Evolutionary conservation across 768 basidiomycete genomes (phyloP).

Genomic region (Paxillus ammoniavirescens): DNA sequence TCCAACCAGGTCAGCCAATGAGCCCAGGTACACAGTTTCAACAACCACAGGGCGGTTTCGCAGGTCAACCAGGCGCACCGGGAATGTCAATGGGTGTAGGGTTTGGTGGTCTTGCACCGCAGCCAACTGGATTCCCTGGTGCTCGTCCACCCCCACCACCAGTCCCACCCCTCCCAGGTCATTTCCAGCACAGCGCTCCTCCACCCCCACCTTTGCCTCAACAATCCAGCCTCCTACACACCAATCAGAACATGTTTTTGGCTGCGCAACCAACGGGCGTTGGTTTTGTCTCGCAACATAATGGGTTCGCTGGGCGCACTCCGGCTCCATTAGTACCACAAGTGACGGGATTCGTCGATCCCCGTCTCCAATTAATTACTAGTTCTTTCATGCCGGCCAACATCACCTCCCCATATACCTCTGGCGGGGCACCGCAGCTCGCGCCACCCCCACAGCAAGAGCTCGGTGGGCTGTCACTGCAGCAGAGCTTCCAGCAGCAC

Average conservation of each 20-base stretch:
- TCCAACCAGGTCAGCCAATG: constrained; percentile 33
- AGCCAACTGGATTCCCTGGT: constrained; percentile 56
- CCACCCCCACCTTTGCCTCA: constrained; percentile 31
- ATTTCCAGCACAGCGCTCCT: constrained; percentile 54
- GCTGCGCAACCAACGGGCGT: constrained; percentile 21
- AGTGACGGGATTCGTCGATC: constrained; percentile 79
- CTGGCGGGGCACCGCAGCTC: constrained; percentile 66
- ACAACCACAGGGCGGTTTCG: constrained; percentile 37
- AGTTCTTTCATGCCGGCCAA: constrained; percentile 87
- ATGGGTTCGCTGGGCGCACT: constrained; percentile 50
- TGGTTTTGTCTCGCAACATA: constrained; percentile 27
- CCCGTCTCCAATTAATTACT: constrained; percentile 86
- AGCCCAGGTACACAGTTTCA: constrained; percentile 38
- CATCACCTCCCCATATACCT: constrained; percentile 53
- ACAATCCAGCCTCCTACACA: constrained; percentile 50
- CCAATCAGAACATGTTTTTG: constrained; percentile 37
- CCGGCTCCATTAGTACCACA: constrained; percentile 61
- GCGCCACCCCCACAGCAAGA: constrained; percentile 53
- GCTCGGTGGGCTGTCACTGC: constrained; percentile 53
- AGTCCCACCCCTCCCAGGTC: constrained; percentile 60
- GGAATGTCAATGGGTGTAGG: constrained; percentile 27
- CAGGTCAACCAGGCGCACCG: constrained; percentile 24
- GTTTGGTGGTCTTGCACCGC: constrained; percentile 48
- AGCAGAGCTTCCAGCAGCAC: constrained; percentile 86
- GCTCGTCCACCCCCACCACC: constrained; percentile 47